Evolutionary conservation across 371 early-diverging fungal species (phyloP).

Genomic region (Mucor saturninus): DNA sequence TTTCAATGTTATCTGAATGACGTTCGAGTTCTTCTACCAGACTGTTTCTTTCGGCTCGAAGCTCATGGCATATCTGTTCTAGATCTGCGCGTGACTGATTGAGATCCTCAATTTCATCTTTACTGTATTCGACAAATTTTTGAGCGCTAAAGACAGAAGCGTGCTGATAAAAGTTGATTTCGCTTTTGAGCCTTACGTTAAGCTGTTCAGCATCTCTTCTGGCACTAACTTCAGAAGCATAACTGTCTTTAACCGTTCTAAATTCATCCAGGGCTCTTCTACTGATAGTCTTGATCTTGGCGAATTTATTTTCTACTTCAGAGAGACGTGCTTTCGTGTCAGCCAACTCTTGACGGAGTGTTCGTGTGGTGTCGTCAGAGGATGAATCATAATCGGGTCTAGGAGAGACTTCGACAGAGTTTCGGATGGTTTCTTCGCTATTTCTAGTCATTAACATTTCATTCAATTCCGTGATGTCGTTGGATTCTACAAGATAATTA

Average conservation of each 20-base stretch:
- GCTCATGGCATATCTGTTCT: conserved; percentile 36
- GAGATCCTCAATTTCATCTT: conserved; percentile 38
- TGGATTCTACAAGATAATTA: conserved; percentile 4
- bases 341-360: conserved; percentile 20
- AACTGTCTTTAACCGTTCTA: conserved; percentile 48
- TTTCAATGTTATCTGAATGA: conserved; percentile 22
- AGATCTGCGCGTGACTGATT: conserved; percentile 27
- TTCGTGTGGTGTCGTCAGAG: conserved; percentile 9
- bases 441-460: conserved; percentile 26
- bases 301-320: conserved; percentile 49
- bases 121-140: conserved; percentile 25
- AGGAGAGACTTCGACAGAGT: conserved; percentile 15
- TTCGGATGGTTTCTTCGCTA: conserved; percentile 26
- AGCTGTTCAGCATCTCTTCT: conserved; percentile 42
- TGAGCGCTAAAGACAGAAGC: conserved; percentile 23
- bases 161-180: conserved; percentile 45
- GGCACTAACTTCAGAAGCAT: conserved; percentile 42
- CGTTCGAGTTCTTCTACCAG: conserved; percentile 29
- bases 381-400: neutral
- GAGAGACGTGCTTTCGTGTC: conserved; percentile 35
- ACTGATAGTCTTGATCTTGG: conserved; percentile 51
- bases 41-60: conserved; percentile 34
- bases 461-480: conserved; percentile 22
- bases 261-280: conserved; percentile 56
- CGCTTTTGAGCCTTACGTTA: conserved; percentile 36